Evolutionary conservation across 352 stramenopile genomes (phyloP), one percentile per base, ranked within the genome.

Genomic region (Elongisporangium anandrum): DNA sequence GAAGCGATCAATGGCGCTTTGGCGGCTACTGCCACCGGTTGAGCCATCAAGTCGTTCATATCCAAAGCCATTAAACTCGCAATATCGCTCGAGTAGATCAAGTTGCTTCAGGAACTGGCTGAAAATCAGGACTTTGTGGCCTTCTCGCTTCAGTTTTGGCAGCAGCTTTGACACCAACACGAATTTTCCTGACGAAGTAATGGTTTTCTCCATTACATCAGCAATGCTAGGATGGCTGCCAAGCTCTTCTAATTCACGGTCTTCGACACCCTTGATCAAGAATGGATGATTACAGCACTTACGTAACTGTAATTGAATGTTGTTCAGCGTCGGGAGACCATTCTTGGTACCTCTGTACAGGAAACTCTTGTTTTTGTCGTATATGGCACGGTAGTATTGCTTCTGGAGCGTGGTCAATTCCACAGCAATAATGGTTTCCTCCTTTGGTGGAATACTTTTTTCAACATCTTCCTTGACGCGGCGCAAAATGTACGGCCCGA

Each of bases 281-380:
- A 99, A 99, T 2, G 98, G 90, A 70, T 99, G 98, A 73, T 99
- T 99, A 70, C 98, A 99, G 73, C 97, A 99, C 70, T 99, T 99
- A 34, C 97, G 79, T 21, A 99, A 72, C 77, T 99, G 94, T 80
- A 99, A 98, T 45, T 98, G 96, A 56, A 99, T 94, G 77, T 99
- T 99, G 69, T 98, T 99, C 23, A 99, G 79, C 55, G 86, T 91
- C 17, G 86, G 87, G 9, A 95, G 61, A 5, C 79, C 83, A 54
- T 94, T 94, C 66, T 95, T 92, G 15, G 83, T 91, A 0, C 86
- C 87, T 24, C 86, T 76, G 50, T 95, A 97, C 62, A 99, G 65
- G 59, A 99, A 99, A 20, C 91, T 95, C 39, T 98, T 95, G 74
- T 99, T 99, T 70, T 98, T 99, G 76, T 99, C 97, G 73, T 99